Conservation (phyloP, 1,139 yeast species). For the Sugiyamaella xylanicola region DNA sequence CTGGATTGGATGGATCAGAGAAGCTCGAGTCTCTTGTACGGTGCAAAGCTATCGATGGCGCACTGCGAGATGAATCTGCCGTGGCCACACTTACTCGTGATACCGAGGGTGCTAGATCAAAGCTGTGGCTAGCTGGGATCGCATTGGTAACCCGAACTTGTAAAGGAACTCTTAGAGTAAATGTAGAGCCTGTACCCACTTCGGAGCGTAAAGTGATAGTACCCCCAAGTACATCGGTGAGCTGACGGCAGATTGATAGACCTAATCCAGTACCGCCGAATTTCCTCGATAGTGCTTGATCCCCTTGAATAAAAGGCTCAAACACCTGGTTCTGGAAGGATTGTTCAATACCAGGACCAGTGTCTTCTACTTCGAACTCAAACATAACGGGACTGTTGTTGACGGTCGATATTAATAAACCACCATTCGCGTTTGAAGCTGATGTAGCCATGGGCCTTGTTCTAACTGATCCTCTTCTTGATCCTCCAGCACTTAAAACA, state of each 20-base stretch:
- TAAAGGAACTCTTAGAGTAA: conserved; percentile 76
- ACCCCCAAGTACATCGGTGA: conserved; percentile 77
- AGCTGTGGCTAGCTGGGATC: not conserved
- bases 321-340: conserved; percentile 79
- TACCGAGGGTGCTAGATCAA: conserved; percentile 8
- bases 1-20: conserved; percentile 4
- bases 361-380: conserved; percentile 78
- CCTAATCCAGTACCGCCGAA: conserved; percentile 98
- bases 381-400: conserved; percentile 36
- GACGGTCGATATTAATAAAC: conserved; percentile 1
- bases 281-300: conserved; percentile 86
- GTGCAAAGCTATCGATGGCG: conserved; percentile 2
- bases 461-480: conserved; percentile 9
- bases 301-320: conserved; percentile 97
- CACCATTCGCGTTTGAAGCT: not conserved
- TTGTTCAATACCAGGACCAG: conserved; percentile 91
- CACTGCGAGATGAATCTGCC: conserved; percentile 1
- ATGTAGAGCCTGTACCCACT: conserved; percentile 77
- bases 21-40: conserved; percentile 14
- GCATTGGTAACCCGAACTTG: conserved; percentile 42
- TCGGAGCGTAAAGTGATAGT: conserved; percentile 66
- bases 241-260: conserved; percentile 85
- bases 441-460: conserved; percentile 3
- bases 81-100: conserved; percentile 13
- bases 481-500: conserved; percentile 5